A percentile compares a stretch with the other conserved stretches of the same genome.
These are phyloP conservation scores for Metarhizium guizhouense DNA, from an alignment of 2,329 filamentous ascomycete species.

Conservation along the genomic window DNA sequence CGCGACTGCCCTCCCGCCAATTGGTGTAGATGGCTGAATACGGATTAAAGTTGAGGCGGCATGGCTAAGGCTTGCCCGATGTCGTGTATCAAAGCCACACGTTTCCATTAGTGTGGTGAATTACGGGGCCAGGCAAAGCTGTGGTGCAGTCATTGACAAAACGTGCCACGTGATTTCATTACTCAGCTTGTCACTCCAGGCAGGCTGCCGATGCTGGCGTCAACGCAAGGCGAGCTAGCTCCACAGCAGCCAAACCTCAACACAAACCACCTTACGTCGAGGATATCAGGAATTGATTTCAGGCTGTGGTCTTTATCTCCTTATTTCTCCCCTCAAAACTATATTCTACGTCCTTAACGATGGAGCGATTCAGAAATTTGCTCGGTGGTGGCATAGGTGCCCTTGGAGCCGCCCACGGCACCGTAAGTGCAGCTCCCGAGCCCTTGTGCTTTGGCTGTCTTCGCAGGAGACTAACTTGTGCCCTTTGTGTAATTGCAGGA, in stretches of 20 bases:
- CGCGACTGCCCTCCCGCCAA: not conserved
- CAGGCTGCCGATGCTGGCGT: conserved; percentile 9
- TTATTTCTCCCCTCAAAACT: not conserved
- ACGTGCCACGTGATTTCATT: conserved; percentile 11
- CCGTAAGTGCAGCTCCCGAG: conserved; percentile 22
- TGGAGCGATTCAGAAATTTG: conserved; percentile 91
- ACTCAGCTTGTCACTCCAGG: conserved; percentile 9
- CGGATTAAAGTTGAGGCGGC: conserved; percentile 23
- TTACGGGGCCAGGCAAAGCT: no score
- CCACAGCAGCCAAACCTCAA: not conserved
- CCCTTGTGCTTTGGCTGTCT: not conserved
- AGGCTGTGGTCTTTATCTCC: conserved; percentile 1
- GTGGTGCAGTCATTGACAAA: not conserved
- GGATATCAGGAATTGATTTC: not conserved
- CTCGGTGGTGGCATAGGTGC: conserved; percentile 63
- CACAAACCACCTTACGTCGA: not conserved
- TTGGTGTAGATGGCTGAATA: not conserved
- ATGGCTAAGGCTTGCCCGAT: conserved; percentile 5
- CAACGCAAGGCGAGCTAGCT: conserved; percentile 7
- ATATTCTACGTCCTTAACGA: conserved; percentile 29
- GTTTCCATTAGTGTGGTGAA: not conserved
- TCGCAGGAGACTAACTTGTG: not conserved
- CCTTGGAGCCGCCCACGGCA: conserved; percentile 38
- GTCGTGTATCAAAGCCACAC: not conserved
- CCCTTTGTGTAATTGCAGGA: conserved; percentile 48